Evolutionary conservation across 345 rosid species (phyloP).

Genomic region (Citrus cavaleriei): DNA sequence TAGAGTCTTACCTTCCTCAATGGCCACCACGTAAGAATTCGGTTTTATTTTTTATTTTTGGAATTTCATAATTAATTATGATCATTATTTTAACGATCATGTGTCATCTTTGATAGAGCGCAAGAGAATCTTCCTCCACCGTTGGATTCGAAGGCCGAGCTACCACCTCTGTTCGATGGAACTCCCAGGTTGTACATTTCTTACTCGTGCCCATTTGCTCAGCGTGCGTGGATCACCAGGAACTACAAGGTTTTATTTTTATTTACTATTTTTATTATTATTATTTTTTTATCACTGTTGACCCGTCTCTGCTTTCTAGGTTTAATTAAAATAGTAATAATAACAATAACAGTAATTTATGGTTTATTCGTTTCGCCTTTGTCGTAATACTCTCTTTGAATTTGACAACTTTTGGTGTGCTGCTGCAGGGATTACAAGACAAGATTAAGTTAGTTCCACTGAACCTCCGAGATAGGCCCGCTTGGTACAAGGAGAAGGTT

Average conservation of each 20-base stretch:
- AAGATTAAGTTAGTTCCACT: conserved; percentile 75
- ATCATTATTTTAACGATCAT: background rate
- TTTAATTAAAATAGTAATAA: background rate
- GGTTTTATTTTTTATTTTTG: background rate
- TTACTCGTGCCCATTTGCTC: conserved; percentile 72
- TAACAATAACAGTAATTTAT: background rate
- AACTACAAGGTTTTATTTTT: conserved; percentile 54
- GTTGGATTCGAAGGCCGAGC: conserved; percentile 52
- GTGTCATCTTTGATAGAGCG: conserved; percentile 2
- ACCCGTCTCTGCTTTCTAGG: too few species aligned
- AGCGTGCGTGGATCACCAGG: conserved; percentile 95
- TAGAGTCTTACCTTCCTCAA: background rate
- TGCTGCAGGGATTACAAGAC: conserved; percentile 71
- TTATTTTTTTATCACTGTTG: too few species aligned
- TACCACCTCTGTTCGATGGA: conserved; percentile 73
- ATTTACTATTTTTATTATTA: background rate
- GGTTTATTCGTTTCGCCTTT: background rate
- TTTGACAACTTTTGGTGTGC: background rate
- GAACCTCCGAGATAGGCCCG: conserved; percentile 70
- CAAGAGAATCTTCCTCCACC: conserved; percentile 47
- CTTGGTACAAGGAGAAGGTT: conserved; percentile 89
- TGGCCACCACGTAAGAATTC: conserved; percentile 35
- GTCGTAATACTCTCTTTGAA: background rate
- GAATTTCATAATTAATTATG: background rate
- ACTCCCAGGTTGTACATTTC: conserved; percentile 47